A percentile compares a stretch with the other conserved stretches of the same genome.
phyloP scores from a whole-genome alignment of 305 asterid genomes.

The Solanum hybrid region DNA sequence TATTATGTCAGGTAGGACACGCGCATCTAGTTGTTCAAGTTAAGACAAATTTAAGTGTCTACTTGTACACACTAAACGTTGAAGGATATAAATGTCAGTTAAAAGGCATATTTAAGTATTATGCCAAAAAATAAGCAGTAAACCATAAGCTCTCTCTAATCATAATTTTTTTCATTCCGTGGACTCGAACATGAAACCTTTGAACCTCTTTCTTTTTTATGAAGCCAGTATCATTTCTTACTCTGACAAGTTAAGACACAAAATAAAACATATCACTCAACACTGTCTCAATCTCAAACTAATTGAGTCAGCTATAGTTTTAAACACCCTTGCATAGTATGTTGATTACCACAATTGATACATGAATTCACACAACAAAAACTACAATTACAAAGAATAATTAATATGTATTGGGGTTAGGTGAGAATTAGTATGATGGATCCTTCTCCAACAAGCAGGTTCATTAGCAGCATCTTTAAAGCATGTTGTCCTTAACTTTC shows the following conservation, averaged over 20 bases:
- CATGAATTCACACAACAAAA: background rate
- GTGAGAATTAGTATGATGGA: constrained; percentile 3
- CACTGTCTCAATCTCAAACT: background rate
- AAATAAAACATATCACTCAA: background rate
- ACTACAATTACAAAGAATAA: constrained; percentile 5
- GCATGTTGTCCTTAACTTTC: background rate
- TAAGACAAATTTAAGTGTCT: background rate
- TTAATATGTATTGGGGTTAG: constrained; percentile 2
- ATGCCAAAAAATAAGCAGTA: background rate
- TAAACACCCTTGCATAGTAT: background rate
- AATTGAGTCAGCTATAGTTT: background rate
- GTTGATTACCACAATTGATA: background rate
- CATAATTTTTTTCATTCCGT: background rate
- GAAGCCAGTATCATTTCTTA: background rate
- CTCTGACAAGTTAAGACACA: background rate
- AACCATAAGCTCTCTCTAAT: background rate
- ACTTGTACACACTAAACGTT: background rate
- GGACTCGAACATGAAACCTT: background rate
- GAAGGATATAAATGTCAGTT: background rate
- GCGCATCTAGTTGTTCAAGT: background rate
- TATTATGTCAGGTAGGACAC: background rate
- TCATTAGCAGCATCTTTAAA: constrained; percentile 8
- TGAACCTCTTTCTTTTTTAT: background rate
- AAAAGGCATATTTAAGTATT: background rate
- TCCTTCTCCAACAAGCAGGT: constrained; percentile 5